Evolutionary conservation across 129 eudicot genomes (phyloP).

Genomic region (Smallanthus sonchifolius): DNA sequence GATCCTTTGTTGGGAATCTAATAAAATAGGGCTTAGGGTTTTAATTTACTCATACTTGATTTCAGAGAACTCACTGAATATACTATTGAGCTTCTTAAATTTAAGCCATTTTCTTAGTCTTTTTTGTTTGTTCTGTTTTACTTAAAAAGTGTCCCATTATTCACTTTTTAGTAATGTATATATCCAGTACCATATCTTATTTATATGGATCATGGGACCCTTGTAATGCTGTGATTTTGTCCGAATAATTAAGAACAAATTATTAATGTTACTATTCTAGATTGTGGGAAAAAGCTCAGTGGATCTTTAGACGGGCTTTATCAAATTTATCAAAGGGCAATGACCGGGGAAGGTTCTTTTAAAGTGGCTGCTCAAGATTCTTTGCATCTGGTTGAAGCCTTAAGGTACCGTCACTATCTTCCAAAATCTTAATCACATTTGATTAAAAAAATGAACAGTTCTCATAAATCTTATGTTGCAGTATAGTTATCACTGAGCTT

Average conservation of each 20-base stretch:
- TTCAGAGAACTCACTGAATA: not conserved
- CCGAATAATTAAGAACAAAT: not conserved
- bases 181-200: not conserved
- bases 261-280: slow-evolving; percentile 24
- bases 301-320: slow-evolving; percentile 91
- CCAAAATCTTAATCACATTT: not conserved
- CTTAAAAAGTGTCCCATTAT: no score
- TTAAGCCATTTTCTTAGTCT: no score
- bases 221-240: not conserved
- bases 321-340: slow-evolving; percentile 83
- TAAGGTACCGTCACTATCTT: slow-evolving; percentile 54
- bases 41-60: not conserved
- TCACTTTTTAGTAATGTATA: not conserved
- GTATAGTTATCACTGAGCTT: slow-evolving; percentile 89
- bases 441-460: not conserved
- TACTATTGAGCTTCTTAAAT: no score
- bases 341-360: slow-evolving; percentile 68
- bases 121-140: no score
- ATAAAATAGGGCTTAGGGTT: not conserved
- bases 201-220: not conserved
- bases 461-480: slow-evolving; percentile 37
- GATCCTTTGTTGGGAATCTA: not conserved
- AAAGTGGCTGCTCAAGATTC: slow-evolving; percentile 96
- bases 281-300: slow-evolving; percentile 78
- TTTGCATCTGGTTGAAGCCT: slow-evolving; percentile 85